Base-by-base conservation (phyloP, 2,329 filamentous ascomycete genomes). In the Aureobasidium subglaciale region DNA sequence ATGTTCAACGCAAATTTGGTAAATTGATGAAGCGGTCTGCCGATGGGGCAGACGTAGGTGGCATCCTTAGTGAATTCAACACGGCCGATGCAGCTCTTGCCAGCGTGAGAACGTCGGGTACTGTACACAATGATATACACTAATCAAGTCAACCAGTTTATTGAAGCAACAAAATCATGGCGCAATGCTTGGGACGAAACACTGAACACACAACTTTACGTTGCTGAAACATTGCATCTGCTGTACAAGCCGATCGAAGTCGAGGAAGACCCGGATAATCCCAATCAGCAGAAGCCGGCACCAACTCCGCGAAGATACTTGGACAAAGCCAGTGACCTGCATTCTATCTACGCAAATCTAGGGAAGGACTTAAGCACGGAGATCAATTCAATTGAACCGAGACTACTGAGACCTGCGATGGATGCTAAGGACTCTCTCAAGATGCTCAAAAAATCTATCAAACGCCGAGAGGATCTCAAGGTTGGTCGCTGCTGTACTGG, bases 391-490 rank as follows among this genome's bases (percentile, higher is more conserved):
- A 87, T 95, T 60, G 87, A 92, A 61, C 72, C 75, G 9, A 81
- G 82, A 61, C 79, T 93, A 60, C 80, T 91, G 53, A 77, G 77
- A 57, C 87, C 88, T 0, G 86, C 85, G 4, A 81, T 80, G 56
- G 80, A 86, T 52, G 86, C 86, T 7, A 86, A 83, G 63, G 82
- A 85, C 52, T 81, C 74, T 54, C 77, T 92, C 58, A 81, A 84
- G 61, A 84, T 86, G 2, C 77, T 93, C 67, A 85, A 87, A 65
- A 93, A 90, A 72, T 85, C 84, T 1, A 88, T 95, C 65, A 93
- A 92, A 73, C 90, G 89, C 70, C 78, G 90, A 43, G 88, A 93
- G 66, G 87, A 91, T 64, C 34, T 56, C 24, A 60, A 60, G 43
- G 54, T 49, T 2, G 7, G 53, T 42, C 13, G 11, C 15, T 8